Percentiles rank a stretch among this genome's conserved stretches.
These are phyloP conservation scores for Barbatosphaeria neglecta DNA, from an alignment of 495 filamentous ascomycete genomes.

Conservation along the genomic window DNA sequence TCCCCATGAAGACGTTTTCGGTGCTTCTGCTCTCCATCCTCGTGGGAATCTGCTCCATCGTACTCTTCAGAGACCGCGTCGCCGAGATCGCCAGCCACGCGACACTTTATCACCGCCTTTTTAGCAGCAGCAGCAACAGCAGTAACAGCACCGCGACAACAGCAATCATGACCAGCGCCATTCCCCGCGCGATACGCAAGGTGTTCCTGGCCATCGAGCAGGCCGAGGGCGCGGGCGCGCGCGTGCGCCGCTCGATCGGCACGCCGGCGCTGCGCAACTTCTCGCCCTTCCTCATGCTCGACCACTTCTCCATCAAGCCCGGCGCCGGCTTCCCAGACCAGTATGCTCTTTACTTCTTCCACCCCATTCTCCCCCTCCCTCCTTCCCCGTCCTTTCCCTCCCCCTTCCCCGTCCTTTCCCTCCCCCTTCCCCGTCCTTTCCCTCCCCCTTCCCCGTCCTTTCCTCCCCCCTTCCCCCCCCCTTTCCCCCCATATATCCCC, in stretches of 20 bases:
- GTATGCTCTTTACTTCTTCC: not conserved
- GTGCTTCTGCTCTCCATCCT: constrained; percentile 22
- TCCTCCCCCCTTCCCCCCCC: no score
- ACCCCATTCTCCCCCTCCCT: not conserved
- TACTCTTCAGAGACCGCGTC: constrained; percentile 18
- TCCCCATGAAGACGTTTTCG: constrained; percentile 19
- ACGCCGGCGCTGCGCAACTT: constrained; percentile 75
- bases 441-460: no score
- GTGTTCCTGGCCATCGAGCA: constrained; percentile 78
- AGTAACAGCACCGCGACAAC: constrained; percentile 5
- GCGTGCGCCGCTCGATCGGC: constrained; percentile 81
- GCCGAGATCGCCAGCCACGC: constrained; percentile 9
- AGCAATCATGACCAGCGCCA: constrained; percentile 41
- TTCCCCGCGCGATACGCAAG: constrained; percentile 65
- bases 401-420: no score
- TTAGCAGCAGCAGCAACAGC: constrained; percentile 11
- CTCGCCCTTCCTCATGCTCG: constrained; percentile 93
- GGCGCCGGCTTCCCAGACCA: constrained; percentile 87
- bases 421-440: no score
- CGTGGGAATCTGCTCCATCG: constrained; percentile 25
- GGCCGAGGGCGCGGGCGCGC: constrained; percentile 78
- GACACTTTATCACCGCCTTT: constrained; percentile 7
- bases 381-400: no score
- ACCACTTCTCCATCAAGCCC: constrained; percentile 74
- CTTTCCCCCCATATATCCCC: no score